These are phyloP conservation scores for Cryphonectria radicalis DNA, from an alignment of 2,329 filamentous ascomycete genomes.

Conservation along the genomic window DNA sequence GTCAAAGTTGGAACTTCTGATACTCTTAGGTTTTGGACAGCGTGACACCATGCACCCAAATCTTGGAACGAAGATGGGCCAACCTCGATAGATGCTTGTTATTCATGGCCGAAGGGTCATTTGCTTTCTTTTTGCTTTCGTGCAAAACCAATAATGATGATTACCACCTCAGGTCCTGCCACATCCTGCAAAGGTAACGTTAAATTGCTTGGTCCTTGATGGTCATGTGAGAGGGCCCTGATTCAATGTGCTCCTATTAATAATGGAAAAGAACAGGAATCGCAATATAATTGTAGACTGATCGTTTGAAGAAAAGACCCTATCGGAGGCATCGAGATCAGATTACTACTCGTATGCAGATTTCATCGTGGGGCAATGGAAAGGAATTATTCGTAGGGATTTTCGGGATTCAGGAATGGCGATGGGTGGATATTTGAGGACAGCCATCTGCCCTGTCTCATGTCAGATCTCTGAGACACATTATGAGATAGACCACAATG, in stretches of 20 bases:
- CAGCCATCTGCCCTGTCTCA: not conserved
- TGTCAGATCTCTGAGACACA: not conserved
- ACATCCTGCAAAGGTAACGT: not conserved
- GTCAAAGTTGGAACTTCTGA: not conserved
- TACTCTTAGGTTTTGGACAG: not conserved
- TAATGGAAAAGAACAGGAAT: too few species aligned
- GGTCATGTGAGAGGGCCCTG: not conserved
- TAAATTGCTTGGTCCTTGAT: not conserved
- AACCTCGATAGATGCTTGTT: not conserved
- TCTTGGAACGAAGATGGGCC: not conserved
- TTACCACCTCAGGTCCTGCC: not conserved
- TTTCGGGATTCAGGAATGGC: too few species aligned
- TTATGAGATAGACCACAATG: not conserved
- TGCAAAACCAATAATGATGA: not conserved
- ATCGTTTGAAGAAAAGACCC: too few species aligned
- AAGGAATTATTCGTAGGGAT: too few species aligned
- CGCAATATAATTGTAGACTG: too few species aligned
- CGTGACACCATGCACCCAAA: not conserved
- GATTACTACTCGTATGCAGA: too few species aligned
- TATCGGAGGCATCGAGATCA: too few species aligned
- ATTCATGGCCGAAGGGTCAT: not conserved
- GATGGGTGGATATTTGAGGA: too few species aligned
- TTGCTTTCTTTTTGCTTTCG: not conserved
- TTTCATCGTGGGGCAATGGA: too few species aligned
- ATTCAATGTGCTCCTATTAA: too few species aligned